Evolutionary conservation across 2,329 filamentous ascomycete genomes (phyloP).

Genomic region (Xylariales sp.): DNA sequence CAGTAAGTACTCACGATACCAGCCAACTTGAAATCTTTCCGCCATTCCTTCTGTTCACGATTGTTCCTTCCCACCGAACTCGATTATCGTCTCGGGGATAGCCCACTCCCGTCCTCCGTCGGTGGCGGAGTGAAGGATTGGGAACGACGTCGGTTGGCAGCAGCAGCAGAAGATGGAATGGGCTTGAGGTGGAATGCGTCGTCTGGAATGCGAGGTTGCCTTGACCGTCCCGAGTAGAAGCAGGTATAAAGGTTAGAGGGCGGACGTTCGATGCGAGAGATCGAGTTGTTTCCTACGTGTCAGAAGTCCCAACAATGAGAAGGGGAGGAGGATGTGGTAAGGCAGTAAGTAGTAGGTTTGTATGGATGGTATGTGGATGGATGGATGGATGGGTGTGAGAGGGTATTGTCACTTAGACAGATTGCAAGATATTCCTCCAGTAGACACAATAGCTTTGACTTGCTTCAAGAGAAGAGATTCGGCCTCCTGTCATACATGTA

Average conservation of each 20-base stretch:
- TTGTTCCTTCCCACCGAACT: conserved; percentile 1
- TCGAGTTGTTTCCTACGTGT: conserved; percentile 7
- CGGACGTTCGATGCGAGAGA: neutral
- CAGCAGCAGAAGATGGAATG: conserved; percentile 5
- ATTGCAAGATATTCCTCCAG: neutral
- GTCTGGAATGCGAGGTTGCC: neutral
- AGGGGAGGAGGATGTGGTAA: neutral
- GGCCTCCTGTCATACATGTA: neutral
- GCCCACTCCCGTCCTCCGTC: conserved; percentile 8
- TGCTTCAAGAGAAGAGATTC: neutral
- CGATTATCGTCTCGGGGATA: neutral
- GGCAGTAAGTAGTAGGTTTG: neutral
- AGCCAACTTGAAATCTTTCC: conserved; percentile 26
- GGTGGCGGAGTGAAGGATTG: conserved; percentile 6
- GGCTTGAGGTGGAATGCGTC: conserved; percentile 1
- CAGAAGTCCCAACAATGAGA: conserved; percentile 4
- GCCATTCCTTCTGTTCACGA: conserved; percentile 14
- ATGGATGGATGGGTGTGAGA: conserved; percentile 4
- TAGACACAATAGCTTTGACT: neutral
- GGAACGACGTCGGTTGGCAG: neutral
- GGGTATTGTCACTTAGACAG: conserved; percentile 6
- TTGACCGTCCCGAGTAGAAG: neutral
- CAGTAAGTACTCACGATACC: conserved; percentile 25
- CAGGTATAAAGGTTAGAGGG: neutral
- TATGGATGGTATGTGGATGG: neutral